These are phyloP conservation scores for Penicillium aurantiogriseum DNA, from an alignment of 2,329 filamentous ascomycete genomes.

Conservation along the genomic window DNA sequence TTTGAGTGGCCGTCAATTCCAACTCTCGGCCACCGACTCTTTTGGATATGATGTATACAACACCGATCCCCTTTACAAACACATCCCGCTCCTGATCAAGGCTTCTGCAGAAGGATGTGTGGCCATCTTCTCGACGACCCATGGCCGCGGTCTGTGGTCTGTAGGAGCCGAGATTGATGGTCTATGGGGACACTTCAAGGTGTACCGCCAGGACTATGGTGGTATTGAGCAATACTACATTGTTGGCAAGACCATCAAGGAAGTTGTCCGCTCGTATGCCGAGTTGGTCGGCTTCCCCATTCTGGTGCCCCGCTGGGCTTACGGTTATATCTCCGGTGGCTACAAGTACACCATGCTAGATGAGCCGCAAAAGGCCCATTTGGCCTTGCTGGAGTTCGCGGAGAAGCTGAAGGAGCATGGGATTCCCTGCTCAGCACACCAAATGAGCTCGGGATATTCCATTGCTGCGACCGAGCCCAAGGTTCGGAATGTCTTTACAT, in stretches of 20 bases:
- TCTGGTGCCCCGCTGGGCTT: constrained; percentile 68
- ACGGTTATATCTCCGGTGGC: constrained; percentile 70
- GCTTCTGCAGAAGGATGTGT: constrained; percentile 63
- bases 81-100: constrained; percentile 71
- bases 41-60: constrained; percentile 71
- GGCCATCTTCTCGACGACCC: constrained; percentile 66
- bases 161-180: constrained; percentile 73
- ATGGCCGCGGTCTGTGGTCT: constrained; percentile 63
- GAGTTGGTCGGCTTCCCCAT: constrained; percentile 66
- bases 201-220: constrained; percentile 69
- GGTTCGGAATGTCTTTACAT: constrained; percentile 68
- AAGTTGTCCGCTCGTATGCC: constrained; percentile 65
- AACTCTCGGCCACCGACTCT: constrained; percentile 66
- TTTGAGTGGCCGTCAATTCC: constrained; percentile 64
- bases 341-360: constrained; percentile 61
- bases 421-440: constrained; percentile 69
- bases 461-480: constrained; percentile 66
- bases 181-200: constrained; percentile 72
- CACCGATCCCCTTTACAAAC: constrained; percentile 72
- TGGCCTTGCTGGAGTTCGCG: constrained; percentile 61
- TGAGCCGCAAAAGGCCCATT: constrained; percentile 50
- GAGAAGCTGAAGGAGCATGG: constrained; percentile 61
- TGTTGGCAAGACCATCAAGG: constrained; percentile 63
- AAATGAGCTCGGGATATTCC: constrained; percentile 72
- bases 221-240: constrained; percentile 71